Evolutionary conservation across 768 basidiomycete genomes (phyloP).

Genomic region (Lactarius indigo): DNA sequence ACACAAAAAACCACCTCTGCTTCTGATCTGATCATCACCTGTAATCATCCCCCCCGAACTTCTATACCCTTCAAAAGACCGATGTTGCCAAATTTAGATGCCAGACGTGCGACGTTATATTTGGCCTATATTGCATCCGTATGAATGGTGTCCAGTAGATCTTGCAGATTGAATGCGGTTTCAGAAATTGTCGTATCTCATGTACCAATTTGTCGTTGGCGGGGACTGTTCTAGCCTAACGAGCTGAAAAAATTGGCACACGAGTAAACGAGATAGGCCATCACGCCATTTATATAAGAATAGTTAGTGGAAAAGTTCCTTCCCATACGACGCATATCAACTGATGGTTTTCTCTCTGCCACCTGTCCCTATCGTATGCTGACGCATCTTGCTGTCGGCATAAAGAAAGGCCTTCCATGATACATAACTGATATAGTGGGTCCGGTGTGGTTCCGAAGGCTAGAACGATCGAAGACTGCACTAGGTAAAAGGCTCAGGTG

Average conservation of each 20-base stretch:
- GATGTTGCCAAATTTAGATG: not conserved
- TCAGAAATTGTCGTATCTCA: slow-evolving; percentile 54
- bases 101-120: slow-evolving; percentile 58
- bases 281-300: not conserved
- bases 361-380: not conserved
- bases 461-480: not conserved
- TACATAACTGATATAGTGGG: not conserved
- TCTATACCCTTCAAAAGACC: not conserved
- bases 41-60: slow-evolving; percentile 47
- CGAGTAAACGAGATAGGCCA: not conserved
- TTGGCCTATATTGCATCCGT: slow-evolving; percentile 49
- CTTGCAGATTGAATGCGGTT: slow-evolving; percentile 52
- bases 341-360: not conserved
- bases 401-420: not conserved
- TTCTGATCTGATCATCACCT: slow-evolving; percentile 45
- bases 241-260: not conserved
- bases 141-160: slow-evolving; percentile 63
- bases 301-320: not conserved
- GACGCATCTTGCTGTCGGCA: not conserved
- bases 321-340: not conserved
- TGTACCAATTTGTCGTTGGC: slow-evolving; percentile 80
- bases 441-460: not conserved
- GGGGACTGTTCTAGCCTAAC: slow-evolving; percentile 33
- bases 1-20: no score
- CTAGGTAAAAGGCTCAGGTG: not conserved